A percentile compares a stretch with the other conserved stretches of the same genome.
These are phyloP conservation scores for Deuterostichococcus epilithicus DNA, from an alignment of 139 green algal species.

Conservation along the genomic window DNA sequence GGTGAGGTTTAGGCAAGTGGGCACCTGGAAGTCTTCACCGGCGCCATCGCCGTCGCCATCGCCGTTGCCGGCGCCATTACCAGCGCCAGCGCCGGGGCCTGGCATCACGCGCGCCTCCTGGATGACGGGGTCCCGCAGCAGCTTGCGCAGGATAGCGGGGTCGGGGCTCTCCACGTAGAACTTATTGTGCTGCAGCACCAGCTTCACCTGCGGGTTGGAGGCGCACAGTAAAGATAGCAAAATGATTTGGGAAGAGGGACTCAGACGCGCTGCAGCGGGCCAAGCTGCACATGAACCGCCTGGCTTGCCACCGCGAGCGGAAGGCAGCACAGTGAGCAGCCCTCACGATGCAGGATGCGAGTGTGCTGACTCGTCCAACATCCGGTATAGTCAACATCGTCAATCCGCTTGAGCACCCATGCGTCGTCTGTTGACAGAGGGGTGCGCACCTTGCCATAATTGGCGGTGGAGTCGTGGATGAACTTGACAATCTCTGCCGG, in stretches of 20 bases:
- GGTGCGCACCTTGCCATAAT: conserved; percentile 86
- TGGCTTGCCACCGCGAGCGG: no score
- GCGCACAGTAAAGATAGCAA: not conserved
- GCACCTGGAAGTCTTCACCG: no score
- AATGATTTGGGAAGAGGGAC: not conserved
- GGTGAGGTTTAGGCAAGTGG: no score
- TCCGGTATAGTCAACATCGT: no score
- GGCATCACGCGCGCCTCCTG: not conserved
- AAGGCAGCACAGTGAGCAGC: no score
- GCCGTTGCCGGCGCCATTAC: not conserved
- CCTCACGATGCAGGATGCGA: no score
- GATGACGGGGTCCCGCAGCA: conserved; percentile 39
- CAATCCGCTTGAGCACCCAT: no score
- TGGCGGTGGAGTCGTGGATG: conserved; percentile 81
- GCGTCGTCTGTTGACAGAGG: not conserved
- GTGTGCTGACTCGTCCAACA: no score
- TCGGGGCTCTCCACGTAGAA: conserved; percentile 92
- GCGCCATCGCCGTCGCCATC: not conserved
- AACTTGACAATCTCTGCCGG: conserved; percentile 71
- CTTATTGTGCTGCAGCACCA: conserved; percentile 91
- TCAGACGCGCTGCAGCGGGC: no score
- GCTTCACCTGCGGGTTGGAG: conserved; percentile 71
- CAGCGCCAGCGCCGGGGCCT: not conserved
- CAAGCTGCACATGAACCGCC: not conserved
- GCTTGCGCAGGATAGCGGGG: conserved; percentile 65